A percentile compares a stretch with the other conserved stretches of the same genome.
Conservation (phyloP, 2,329 filamentous ascomycete genomes). For the Monosporascus sp. region DNA sequence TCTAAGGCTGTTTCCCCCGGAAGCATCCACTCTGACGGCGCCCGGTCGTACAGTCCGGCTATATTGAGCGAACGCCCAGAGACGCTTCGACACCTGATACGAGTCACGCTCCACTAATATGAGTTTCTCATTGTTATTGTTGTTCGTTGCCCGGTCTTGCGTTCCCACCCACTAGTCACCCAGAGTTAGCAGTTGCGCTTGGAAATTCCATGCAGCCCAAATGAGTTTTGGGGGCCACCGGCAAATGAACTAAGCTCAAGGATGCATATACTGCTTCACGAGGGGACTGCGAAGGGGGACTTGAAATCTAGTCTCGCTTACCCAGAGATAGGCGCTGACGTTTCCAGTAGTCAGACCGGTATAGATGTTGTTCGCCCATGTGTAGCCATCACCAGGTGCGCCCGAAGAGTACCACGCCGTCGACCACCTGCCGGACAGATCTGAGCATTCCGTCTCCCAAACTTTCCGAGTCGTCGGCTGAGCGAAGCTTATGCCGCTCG, state of each 20-base stretch:
- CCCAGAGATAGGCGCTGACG: conserved; percentile 40
- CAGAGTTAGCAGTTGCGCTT: background rate
- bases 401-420: conserved; percentile 37
- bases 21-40: conserved; percentile 19
- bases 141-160: conserved; percentile 14
- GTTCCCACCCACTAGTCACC: conserved; percentile 15
- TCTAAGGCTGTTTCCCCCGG: conserved; percentile 11
- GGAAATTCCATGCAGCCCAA: background rate
- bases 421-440: conserved; percentile 34
- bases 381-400: conserved; percentile 38
- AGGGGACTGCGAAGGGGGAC: conserved; percentile 23
- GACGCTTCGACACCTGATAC: conserved; percentile 12
- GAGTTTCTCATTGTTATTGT: conserved; percentile 23
- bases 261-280: no score
- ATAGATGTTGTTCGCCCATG: conserved; percentile 42
- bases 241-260: no score
- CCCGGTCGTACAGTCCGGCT: conserved; percentile 26
- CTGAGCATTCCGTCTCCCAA: conserved; percentile 44
- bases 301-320: background rate
- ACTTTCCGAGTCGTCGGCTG: conserved; percentile 28
- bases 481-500: conserved; percentile 25
- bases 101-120: conserved; percentile 15
- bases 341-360: conserved; percentile 37
- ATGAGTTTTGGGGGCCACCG: background rate
- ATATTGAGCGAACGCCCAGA: conserved; percentile 27